Evolutionary conservation across 768 basidiomycete species (phyloP), one percentile per base, ranked within the genome.

Genomic region (Leccinellum albellum): DNA sequence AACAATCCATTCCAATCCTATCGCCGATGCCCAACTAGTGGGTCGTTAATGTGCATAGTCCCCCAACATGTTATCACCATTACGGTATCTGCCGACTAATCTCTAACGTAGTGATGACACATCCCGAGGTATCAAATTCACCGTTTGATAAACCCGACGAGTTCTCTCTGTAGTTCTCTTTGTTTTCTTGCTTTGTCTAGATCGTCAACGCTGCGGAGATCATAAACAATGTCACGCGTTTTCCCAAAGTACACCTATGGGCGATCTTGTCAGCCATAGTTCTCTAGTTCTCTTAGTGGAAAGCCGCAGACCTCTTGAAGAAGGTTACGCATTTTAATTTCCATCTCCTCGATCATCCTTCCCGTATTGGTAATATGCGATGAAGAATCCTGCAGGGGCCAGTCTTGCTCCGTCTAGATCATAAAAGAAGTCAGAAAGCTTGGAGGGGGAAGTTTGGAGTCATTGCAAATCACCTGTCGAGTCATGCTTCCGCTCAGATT

Each of bases 291-390:
- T 20, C 40, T 50, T 6, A 50, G 47, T 33, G 20, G 24, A 59
- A 54, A 51, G 29, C 56, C 24, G 40, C 76, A 47, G 57, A 85
- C 91, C 78, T 94, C 92, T 73, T 93, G 90, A 49, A 99, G 78
- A 55, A 94, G 76, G 73, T 97, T 97, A 37, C 97, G 83, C 93
- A 98, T 94, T 78, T 98, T 98, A 71, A 95, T 93, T 75, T 99
- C 97, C 92, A 96, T 95, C 61, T 98, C 97, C 73, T 99, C 97
- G 61, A 99, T 87, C 87, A 98, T 89, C 62, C 82, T 83, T 5
- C 97, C 97, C n/a, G 88, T 87, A 73, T 98, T 98, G 44, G 85
- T 82, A 57, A 99, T 89, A 74, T 99, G 97, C 42, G 91, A 88
- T 21, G 87, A 82, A 42, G 81, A 70, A 63, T 91, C 90, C 33